phyloP scores from a whole-genome alignment of 306 rosid species.

The Acacia melanoxylon region DNA sequence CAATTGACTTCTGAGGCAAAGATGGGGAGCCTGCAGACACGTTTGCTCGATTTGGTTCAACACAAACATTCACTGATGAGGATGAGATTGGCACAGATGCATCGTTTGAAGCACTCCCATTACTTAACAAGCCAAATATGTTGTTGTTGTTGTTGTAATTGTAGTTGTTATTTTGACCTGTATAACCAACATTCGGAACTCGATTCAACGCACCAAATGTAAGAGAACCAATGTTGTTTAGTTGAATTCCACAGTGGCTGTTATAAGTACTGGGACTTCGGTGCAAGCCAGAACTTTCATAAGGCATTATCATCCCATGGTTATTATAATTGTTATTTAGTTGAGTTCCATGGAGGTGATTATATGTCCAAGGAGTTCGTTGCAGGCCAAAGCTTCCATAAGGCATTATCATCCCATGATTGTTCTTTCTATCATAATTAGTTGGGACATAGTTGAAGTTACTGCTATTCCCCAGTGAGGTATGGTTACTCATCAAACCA shows the following conservation, averaged over 20 bases:
- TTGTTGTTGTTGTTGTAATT: background rate
- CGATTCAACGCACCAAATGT: background rate
- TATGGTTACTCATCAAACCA: background rate
- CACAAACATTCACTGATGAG: background rate
- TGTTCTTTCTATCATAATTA: background rate
- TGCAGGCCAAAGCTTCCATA: background rate
- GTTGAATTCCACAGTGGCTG: slow-evolving; percentile 22
- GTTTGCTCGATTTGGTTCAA: slow-evolving; percentile 15
- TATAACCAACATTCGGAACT: background rate
- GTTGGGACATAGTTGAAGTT: slow-evolving; percentile 1
- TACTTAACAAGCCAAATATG: slow-evolving; percentile 7
- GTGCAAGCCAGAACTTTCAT: background rate
- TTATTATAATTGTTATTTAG: background rate
- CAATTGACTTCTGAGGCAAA: slow-evolving; percentile 4
- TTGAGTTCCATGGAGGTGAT: slow-evolving; percentile 24
- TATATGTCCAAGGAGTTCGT: background rate
- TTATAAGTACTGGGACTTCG: background rate
- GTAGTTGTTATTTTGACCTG: background rate
- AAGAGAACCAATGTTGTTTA: slow-evolving; percentile 21
- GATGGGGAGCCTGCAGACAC: background rate
- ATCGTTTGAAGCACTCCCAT: background rate
- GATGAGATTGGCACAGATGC: background rate
- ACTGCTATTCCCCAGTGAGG: background rate
- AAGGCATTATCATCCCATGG: background rate
- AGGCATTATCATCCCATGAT: background rate